A percentile compares a stretch with the other conserved stretches of the same genome.
Conservation (phyloP, 352 stramenopile species). For the Achlya hypogyna region DNA sequence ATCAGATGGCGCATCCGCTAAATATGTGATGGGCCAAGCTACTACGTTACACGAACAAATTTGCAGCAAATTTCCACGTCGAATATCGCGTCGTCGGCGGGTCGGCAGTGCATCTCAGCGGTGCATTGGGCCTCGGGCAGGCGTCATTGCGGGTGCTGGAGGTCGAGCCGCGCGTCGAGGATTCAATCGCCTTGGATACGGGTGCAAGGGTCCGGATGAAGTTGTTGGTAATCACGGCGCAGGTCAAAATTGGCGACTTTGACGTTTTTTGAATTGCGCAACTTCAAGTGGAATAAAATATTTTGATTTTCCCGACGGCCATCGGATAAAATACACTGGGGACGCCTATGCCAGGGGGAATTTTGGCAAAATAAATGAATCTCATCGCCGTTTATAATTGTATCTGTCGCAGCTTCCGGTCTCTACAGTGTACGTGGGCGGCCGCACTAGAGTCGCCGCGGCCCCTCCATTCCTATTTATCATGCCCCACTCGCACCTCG, state of each 20-base stretch:
- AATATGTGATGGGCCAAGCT: neutral
- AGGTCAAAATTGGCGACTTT: neutral
- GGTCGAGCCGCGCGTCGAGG: too few relatives aligned
- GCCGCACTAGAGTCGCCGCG: neutral
- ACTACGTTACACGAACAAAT: too few relatives aligned
- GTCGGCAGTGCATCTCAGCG: too few relatives aligned
- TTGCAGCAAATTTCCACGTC: neutral
- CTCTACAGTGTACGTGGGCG: neutral
- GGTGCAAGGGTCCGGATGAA: too few relatives aligned
- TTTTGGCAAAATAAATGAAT: neutral
- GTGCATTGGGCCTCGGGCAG: too few relatives aligned
- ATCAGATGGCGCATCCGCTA: neutral
- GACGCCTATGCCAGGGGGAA: neutral
- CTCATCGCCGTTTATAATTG: neutral
- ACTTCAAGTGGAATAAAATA: neutral
- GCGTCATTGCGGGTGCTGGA: too few relatives aligned
- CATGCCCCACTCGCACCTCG: neutral
- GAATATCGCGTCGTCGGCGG: neutral
- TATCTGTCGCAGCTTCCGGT: neutral
- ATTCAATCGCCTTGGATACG: too few relatives aligned
- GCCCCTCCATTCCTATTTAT: neutral
- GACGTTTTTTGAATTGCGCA: neutral
- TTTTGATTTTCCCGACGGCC: neutral
- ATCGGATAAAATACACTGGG: neutral
- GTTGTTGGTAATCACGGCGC: too few relatives aligned